A percentile compares a stretch with the other conserved stretches of the same genome.
These are phyloP conservation scores for Paramecium bursaria DNA, from an alignment of 73 alveolate species.

Conservation along the genomic window DNA sequence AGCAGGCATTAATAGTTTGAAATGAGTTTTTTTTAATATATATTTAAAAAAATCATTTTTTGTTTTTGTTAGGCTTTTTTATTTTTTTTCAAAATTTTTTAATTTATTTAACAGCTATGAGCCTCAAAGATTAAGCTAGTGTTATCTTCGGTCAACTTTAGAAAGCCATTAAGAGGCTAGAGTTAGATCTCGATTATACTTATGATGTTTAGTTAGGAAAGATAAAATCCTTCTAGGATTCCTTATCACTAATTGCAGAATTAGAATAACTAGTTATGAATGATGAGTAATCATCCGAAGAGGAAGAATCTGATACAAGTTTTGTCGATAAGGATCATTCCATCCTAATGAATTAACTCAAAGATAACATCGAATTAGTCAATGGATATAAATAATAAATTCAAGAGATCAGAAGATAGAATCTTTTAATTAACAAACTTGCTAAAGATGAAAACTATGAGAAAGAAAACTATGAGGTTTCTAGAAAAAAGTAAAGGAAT, in stretches of 20 bases:
- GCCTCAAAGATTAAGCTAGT: slow-evolving; percentile 19
- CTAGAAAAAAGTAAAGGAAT: slow-evolving; percentile 11
- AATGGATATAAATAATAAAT: slow-evolving; percentile 50
- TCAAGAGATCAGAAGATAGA: slow-evolving; percentile 56
- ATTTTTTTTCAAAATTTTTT: neutral
- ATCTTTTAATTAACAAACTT: slow-evolving; percentile 26
- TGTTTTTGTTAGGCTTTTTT: no score
- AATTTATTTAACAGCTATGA: neutral
- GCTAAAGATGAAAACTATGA: slow-evolving; percentile 28
- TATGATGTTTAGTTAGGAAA: slow-evolving; percentile 1
- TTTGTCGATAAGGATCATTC: slow-evolving; percentile 49
- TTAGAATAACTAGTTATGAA: slow-evolving; percentile 44
- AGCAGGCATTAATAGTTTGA: slow-evolving; percentile 15
- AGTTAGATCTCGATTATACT: slow-evolving; percentile 44
- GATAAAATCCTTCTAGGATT: slow-evolving; percentile 23
- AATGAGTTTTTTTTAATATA: no score
- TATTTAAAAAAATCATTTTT: no score
- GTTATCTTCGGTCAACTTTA: slow-evolving; percentile 21
- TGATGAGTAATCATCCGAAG: neutral
- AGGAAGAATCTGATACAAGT: neutral
- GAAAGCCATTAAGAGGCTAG: slow-evolving; percentile 33
- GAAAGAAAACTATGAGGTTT: slow-evolving; percentile 40
- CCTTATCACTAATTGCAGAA: slow-evolving; percentile 43
- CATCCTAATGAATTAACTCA: slow-evolving; percentile 28
- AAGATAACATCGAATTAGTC: slow-evolving; percentile 52